Base-by-base conservation (phyloP, 495 filamentous ascomycete genomes). In the Penicillium robsamsonii region DNA sequence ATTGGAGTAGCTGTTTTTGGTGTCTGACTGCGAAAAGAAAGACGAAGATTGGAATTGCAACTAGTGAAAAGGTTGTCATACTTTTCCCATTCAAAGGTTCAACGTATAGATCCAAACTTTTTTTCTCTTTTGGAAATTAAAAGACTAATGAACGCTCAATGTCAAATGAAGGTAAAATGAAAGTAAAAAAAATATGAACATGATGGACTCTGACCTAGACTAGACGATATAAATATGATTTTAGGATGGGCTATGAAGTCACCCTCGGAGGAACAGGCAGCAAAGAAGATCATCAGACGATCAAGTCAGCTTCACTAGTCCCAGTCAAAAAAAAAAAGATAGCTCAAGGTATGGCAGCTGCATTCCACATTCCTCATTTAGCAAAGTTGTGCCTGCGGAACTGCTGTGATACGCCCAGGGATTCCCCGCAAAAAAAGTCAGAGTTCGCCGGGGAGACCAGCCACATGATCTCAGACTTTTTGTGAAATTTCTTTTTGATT, bases 11-110 rank as follows among this genome's bases (percentile, higher is more conserved):
- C 54, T 67, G 22, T 74, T 77, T 58, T 56, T 73, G 50, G 70
- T 79, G 50, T 73, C 75, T 17, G 68, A 82, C 43, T 67, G 77
- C 43, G 57, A 75, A 45, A 66, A 80, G 27, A 63, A 77, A 30
- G 67, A 81, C 52, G 57, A 70, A 37, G 63, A 74, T 54, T 48
- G 68, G 60, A 66, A 72, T 43, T 61, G 61, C 56, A 68, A 64
- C 52, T 56, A 69, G 75, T 67, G 71, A 68, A 52, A 67, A 55
- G 61, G 31, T 70, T 71, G 65, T 68, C 73, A 63, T 68, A 49
- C 62, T 71, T 57, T 50, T 51, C 50, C 56, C 64, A 62, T 68
- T 43, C 41, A 37, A 46, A 51, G 17, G 47, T 12, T 50, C 24
- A 7, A 6, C 5, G 31, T n/a, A 18, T 30, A 31, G 10, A 27